Conservation (phyloP, 352 stramenopile species). For the Plasmopara viticola region DNA sequence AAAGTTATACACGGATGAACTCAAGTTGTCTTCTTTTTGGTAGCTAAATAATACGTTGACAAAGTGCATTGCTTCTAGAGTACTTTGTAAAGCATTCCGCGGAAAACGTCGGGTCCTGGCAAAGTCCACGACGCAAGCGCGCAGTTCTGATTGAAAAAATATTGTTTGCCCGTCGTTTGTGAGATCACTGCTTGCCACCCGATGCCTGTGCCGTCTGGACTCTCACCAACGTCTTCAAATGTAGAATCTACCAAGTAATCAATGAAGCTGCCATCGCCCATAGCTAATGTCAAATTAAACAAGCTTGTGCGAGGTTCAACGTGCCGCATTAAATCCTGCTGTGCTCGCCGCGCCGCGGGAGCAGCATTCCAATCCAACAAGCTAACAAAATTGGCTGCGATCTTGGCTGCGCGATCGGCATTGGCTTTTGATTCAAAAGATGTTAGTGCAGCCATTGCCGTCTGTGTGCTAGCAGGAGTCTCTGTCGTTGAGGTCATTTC, state of each 20-base stretch:
- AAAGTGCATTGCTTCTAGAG: slow-evolving; percentile 32
- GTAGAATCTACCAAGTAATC: slow-evolving; percentile 60
- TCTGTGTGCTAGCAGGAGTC: slow-evolving; percentile 32
- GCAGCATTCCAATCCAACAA: slow-evolving; percentile 34
- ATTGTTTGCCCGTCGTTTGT: slow-evolving; percentile 69
- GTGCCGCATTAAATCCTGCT: slow-evolving; percentile 24
- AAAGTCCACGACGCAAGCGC: slow-evolving; percentile 74
- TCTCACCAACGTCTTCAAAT: slow-evolving; percentile 48
- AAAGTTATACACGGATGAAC: slow-evolving; percentile 24
- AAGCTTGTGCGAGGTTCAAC: slow-evolving; percentile 26
- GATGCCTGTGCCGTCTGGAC: slow-evolving; percentile 25
- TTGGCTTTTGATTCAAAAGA: slow-evolving; percentile 54
- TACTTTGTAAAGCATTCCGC: slow-evolving; percentile 64
- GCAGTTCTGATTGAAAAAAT: slow-evolving; percentile 78
- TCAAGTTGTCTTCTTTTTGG: slow-evolving; percentile 18
- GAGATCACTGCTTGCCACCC: slow-evolving; percentile 69
- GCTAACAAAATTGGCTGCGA: slow-evolving; percentile 51
- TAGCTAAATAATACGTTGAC: slow-evolving; percentile 38
- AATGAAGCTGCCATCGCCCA: slow-evolving; percentile 63
- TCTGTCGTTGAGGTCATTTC: slow-evolving; percentile 39
- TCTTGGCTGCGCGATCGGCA: slow-evolving; percentile 46
- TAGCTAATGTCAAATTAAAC: slow-evolving; percentile 49
- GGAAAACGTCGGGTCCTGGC: slow-evolving; percentile 48
- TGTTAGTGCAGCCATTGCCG: slow-evolving; percentile 42
- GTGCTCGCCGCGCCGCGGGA: slow-evolving; percentile 24